Evolutionary conservation across 352 stramenopile genomes (phyloP).

Genomic region (Sclerospora graminicola): DNA sequence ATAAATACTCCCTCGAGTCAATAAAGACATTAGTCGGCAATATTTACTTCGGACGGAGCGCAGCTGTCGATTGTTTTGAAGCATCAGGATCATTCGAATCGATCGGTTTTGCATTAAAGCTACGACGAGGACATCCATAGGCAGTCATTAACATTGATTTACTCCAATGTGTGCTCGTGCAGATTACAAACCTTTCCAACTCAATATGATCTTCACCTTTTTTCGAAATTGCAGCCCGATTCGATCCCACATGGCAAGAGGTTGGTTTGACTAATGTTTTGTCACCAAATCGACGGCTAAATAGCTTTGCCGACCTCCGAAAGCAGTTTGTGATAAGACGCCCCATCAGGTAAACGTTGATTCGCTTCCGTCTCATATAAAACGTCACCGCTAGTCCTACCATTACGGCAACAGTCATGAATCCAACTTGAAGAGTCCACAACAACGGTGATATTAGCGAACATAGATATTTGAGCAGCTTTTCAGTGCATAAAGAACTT

Average conservation of each 20-base stretch:
- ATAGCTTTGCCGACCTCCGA: constrained; percentile 5
- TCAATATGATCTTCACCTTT: constrained; percentile 29
- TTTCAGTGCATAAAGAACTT: constrained; percentile 1
- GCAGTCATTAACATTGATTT: no score
- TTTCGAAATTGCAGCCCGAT: constrained; percentile 17
- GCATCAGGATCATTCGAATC: not conserved
- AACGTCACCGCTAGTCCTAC: constrained; percentile 39
- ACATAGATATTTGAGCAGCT: not conserved
- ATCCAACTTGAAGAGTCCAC: constrained; percentile 25
- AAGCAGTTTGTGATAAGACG: constrained; percentile 13
- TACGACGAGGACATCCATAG: not conserved
- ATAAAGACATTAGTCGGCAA: not conserved
- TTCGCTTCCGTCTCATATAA: constrained; percentile 41
- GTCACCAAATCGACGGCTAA: not conserved
- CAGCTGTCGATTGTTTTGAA: no score
- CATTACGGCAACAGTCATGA: constrained; percentile 31
- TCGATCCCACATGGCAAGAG: constrained; percentile 12
- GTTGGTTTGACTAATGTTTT: constrained; percentile 6
- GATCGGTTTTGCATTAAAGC: no score
- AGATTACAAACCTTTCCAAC: constrained; percentile 29
- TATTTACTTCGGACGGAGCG: no score
- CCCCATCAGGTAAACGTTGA: constrained; percentile 8
- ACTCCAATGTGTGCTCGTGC: not conserved
- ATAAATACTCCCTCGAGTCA: no score
- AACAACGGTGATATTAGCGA: not conserved